Evolutionary conservation across 2,329 filamentous ascomycete genomes (phyloP).

Genomic region (Diaporthe vexans): DNA sequence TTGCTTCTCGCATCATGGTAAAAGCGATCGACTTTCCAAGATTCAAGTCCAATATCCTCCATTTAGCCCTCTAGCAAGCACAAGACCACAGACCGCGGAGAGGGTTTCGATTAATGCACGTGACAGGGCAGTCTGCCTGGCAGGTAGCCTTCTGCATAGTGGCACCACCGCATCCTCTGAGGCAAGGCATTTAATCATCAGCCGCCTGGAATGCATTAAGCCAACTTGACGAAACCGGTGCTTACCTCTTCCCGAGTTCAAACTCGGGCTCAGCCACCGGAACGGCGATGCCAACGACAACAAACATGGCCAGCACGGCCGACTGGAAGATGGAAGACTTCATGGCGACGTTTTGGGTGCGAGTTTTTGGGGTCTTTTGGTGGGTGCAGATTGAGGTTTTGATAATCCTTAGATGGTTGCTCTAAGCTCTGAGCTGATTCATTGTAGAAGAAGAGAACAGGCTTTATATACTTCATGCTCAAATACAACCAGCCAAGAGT

Average conservation of each 20-base stretch:
- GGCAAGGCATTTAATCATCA: not conserved
- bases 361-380: not conserved
- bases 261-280: constrained; percentile 9
- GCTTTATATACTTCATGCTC: not conserved
- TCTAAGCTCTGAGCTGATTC: not conserved
- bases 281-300: not conserved
- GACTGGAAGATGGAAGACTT: constrained; percentile 7
- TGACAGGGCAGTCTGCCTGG: constrained; percentile 12
- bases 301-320: not conserved
- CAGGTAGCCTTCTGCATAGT: constrained; percentile 9
- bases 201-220: not conserved
- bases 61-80: not conserved
- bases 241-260: not conserved
- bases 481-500: not conserved
- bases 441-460: not conserved
- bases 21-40: no score
- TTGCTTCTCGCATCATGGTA: no score
- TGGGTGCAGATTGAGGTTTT: not conserved
- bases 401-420: not conserved
- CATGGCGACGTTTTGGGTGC: not conserved
- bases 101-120: not conserved
- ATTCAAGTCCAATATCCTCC: not conserved
- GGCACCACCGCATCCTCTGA: constrained; percentile 12
- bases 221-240: not conserved
- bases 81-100: not conserved